Evolutionary conservation across 2,329 filamentous ascomycete genomes (phyloP).

Genomic region (Scytalidium lignicola): DNA sequence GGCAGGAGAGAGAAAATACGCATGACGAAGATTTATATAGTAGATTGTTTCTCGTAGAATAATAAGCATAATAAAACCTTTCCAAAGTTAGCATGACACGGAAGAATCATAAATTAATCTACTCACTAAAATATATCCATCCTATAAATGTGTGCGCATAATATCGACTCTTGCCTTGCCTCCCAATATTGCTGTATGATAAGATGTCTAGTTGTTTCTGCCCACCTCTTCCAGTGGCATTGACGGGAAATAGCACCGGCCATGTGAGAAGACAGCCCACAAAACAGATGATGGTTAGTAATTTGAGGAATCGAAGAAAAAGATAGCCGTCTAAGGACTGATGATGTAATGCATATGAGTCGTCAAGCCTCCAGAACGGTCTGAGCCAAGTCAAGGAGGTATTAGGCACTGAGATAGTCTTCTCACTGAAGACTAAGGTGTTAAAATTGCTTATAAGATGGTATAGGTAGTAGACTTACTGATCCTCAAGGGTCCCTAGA

Average conservation of each 20-base stretch:
- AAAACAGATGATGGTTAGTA: constrained; percentile 70
- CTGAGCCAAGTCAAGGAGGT: constrained; percentile 62
- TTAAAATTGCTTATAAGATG: background rate
- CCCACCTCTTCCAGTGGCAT: constrained; percentile 70
- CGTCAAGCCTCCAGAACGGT: constrained; percentile 59
- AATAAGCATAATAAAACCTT: constrained; percentile 78
- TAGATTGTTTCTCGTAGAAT: constrained; percentile 83
- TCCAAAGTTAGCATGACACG: background rate
- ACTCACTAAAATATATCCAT: constrained; percentile 66
- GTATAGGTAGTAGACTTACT: constrained; percentile 11
- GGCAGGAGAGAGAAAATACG: constrained; percentile 78
- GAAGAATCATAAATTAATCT: background rate
- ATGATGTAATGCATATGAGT: constrained; percentile 80
- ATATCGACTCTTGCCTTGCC: constrained; percentile 52
- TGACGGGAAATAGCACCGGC: constrained; percentile 75
- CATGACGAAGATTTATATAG: constrained; percentile 87
- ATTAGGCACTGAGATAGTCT: constrained; percentile 52
- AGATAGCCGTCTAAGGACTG: constrained; percentile 89
- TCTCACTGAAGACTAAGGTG: constrained; percentile 37
- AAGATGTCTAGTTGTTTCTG: constrained; percentile 68
- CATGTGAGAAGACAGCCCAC: constrained; percentile 79
- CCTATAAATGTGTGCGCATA: constrained; percentile 78
- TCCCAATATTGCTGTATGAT: constrained; percentile 71
- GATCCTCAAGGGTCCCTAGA: constrained; percentile 41
- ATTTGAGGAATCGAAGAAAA: constrained; percentile 81